Evolutionary conservation across 371 early-diverging fungal species (phyloP).

Genomic region (Fennellomyces sp.): DNA sequence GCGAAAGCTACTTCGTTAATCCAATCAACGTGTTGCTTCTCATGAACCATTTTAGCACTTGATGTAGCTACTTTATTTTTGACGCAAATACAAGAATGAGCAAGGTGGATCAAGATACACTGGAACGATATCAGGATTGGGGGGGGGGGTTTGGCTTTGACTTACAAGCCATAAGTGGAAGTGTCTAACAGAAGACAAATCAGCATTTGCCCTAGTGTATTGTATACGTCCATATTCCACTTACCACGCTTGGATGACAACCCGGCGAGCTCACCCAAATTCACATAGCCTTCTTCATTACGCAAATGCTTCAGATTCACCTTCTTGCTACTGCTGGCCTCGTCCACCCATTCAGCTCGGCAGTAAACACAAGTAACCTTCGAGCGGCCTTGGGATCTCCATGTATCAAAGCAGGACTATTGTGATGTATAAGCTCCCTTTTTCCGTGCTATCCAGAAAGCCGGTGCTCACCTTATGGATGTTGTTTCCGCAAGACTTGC

Average conservation of each 20-base stretch:
- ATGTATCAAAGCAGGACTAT: slow-evolving; percentile 30
- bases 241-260: slow-evolving; percentile 25
- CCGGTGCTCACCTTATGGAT: slow-evolving; percentile 40
- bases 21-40: no score
- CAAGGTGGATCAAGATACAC: no score
- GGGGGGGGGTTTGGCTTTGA: no score
- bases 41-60: no score
- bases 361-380: slow-evolving; percentile 42
- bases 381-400: slow-evolving; percentile 18
- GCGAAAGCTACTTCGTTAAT: no score
- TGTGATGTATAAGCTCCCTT: not conserved
- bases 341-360: slow-evolving; percentile 31
- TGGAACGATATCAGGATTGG: no score
- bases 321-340: not conserved
- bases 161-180: not conserved
- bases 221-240: not conserved
- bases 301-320: not conserved
- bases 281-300: slow-evolving; percentile 19
- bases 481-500: slow-evolving; percentile 39
- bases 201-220: no score
- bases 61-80: no score
- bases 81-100: no score
- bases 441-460: no score
- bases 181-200: not conserved
- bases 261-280: slow-evolving; percentile 28